Percentiles rank a stretch among this genome's conserved stretches.
phyloP scores from a whole-genome alignment of 768 basidiomycete genomes.

The Collybia sordida region DNA sequence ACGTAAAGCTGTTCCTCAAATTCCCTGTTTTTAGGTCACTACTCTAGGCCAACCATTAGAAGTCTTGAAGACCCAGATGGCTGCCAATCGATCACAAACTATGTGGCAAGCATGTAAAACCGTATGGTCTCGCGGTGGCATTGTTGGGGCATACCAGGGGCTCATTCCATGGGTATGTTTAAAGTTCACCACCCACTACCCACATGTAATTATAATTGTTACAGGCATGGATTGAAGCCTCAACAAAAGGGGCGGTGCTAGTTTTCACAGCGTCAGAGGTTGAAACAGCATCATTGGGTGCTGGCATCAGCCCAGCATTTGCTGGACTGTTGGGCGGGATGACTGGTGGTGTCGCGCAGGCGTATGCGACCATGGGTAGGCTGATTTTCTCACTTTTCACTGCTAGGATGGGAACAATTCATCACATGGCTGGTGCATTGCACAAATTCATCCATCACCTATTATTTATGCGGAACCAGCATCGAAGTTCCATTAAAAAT shows the following conservation, averaged over 20 bases:
- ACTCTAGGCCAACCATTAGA: constrained; percentile 98
- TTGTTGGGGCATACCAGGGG: constrained; percentile 92
- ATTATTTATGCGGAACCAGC: constrained; percentile 3
- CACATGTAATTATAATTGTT: constrained; percentile 3
- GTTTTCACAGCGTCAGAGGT: constrained; percentile 97
- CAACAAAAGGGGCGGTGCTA: constrained; percentile 95
- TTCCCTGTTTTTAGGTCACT: constrained; percentile 65
- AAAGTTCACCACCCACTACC: constrained; percentile 1
- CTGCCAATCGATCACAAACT: constrained; percentile 89
- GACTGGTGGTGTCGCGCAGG: constrained; percentile 96
- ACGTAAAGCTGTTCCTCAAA: not conserved
- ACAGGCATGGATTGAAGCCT: constrained; percentile 99
- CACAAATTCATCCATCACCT: constrained; percentile 2
- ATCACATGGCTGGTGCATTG: constrained; percentile 4
- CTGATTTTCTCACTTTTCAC: constrained; percentile 19
- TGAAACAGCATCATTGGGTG: constrained; percentile 60
- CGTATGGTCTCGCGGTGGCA: constrained; percentile 91
- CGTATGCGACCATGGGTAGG: constrained; percentile 99
- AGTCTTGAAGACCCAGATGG: constrained; percentile 99
- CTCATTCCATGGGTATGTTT: constrained; percentile 92
- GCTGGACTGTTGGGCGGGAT: constrained; percentile 95
- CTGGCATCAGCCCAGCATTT: constrained; percentile 76
- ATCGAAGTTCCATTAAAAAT: constrained; percentile 1
- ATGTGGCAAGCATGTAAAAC: constrained; percentile 84
- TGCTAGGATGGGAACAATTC: not conserved